Base-by-base conservation (phyloP, 345 rosid genomes). In the Boechera stricta region DNA sequence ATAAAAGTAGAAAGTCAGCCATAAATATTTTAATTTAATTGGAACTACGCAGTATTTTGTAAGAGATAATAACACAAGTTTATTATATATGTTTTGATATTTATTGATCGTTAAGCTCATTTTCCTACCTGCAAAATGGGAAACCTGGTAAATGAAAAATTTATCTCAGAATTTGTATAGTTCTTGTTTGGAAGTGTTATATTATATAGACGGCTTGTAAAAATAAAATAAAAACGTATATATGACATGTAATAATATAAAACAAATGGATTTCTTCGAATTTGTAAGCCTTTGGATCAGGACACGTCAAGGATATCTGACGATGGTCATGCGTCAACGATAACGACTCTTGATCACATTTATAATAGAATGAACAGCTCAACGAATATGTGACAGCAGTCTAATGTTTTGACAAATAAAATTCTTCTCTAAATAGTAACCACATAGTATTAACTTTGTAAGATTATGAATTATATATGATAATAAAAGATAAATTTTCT, bases 321-420 rank as follows among this genome's bases (percentile, higher is more conserved):
- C 71, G 71, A n/a, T 35, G 47, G 59, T 67, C 59, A 36, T 51
- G 32, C 71, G 21, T 51, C 33, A 51, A 52, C 24, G 48, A 21
- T 36, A 51, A 48, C 16, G 57, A 66, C 42, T 48, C 42, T 16
- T 47, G 28, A 45, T 45, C 55, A n/a, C 12, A 9, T 38, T 62
- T 4, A 2, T 29, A 45, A 45, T 15, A 29, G 29, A 15, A 5
- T 15, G n/a, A 8, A 59, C 45, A 59, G 29, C 45, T 59, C 64
- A 45, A 44, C 7, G 39, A 45, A 41, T 57, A 41, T 41, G 32
- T 63, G 35, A 6, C 59, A 55, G 8, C 35, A 5, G 11, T 49
- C 24, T 48, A 55, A 12, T 55, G n/a, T 54, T 28, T 26, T 11
- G n/a, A 55, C 35, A 28, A 55, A 28, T 55, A 6, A 26, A 53